Percentiles rank a stretch among this genome's conserved stretches.
These are phyloP conservation scores for Lasiodiplodia sp. DNA, from an alignment of 2,329 filamentous ascomycete genomes.

Conservation along the genomic window DNA sequence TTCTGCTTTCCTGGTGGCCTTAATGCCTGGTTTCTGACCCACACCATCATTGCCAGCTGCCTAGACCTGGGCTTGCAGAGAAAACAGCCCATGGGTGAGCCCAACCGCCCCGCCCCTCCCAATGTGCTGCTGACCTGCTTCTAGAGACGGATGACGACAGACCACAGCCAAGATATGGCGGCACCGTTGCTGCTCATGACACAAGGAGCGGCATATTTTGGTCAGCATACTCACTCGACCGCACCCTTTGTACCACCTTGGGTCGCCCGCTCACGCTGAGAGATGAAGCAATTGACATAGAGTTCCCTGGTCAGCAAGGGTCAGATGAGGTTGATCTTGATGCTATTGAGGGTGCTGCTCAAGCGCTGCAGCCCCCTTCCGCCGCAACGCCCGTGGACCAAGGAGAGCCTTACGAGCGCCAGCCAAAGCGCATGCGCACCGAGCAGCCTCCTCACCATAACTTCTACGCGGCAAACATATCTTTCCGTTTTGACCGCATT, in stretches of 20 bases:
- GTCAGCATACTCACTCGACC: constrained; percentile 61
- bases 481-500: constrained; percentile 46
- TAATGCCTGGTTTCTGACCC: constrained; percentile 64
- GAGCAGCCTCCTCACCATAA: not conserved
- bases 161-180: constrained; percentile 48
- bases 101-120: not conserved
- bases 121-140: not conserved
- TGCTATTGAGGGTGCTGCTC: constrained; percentile 9
- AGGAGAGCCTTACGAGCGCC: not conserved
- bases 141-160: not conserved
- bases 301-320: constrained; percentile 47
- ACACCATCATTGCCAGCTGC: constrained; percentile 61
- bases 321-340: constrained; percentile 32
- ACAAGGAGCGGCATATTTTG: constrained; percentile 65
- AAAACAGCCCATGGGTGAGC: constrained; percentile 30
- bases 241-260: constrained; percentile 63
- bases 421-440: not conserved
- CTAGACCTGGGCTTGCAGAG: constrained; percentile 62
- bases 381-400: not conserved
- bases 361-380: not conserved
- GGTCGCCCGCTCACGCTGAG: constrained; percentile 62
- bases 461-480: constrained; percentile 20
- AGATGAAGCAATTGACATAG: constrained; percentile 62
- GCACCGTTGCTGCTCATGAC: constrained; percentile 58
- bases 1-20: constrained; percentile 60